These are phyloP conservation scores for Russula compacta DNA, from an alignment of 768 basidiomycete species.

Conservation along the genomic window DNA sequence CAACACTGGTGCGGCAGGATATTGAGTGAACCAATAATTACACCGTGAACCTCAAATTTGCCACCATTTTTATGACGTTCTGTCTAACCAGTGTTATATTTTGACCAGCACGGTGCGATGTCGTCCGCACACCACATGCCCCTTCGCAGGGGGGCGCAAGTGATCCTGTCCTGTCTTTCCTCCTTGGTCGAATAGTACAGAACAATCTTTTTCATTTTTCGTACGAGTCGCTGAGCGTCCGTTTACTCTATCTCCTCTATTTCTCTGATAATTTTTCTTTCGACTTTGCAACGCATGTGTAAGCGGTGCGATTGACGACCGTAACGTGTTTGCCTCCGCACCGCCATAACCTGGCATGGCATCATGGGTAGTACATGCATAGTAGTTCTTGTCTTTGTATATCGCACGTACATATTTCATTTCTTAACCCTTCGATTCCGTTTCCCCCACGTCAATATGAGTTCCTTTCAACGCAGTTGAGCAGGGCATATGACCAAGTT, in stretches of 20 bases:
- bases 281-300: constrained; percentile 5
- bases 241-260: neutral
- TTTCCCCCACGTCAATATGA: neutral
- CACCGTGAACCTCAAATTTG: neutral
- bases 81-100: neutral
- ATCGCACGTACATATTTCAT: constrained; percentile 1
- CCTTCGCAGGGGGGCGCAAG: constrained; percentile 5
- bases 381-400: constrained; percentile 4
- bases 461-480: neutral
- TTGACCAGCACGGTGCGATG: neutral
- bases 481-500: neutral
- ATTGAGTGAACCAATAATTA: constrained; percentile 9
- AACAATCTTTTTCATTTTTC: neutral
- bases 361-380: neutral
- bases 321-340: neutral
- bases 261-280: neutral
- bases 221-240: constrained; percentile 15
- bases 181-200: constrained; percentile 1
- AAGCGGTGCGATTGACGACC: neutral
- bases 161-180: constrained; percentile 6
- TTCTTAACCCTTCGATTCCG: neutral
- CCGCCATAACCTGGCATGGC: constrained; percentile 1
- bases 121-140: neutral
- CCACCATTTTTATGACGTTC: neutral
- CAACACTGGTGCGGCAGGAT: neutral